phyloP scores from a whole-genome alignment of 768 basidiomycete genomes.

The Austroboletus festivus region DNA sequence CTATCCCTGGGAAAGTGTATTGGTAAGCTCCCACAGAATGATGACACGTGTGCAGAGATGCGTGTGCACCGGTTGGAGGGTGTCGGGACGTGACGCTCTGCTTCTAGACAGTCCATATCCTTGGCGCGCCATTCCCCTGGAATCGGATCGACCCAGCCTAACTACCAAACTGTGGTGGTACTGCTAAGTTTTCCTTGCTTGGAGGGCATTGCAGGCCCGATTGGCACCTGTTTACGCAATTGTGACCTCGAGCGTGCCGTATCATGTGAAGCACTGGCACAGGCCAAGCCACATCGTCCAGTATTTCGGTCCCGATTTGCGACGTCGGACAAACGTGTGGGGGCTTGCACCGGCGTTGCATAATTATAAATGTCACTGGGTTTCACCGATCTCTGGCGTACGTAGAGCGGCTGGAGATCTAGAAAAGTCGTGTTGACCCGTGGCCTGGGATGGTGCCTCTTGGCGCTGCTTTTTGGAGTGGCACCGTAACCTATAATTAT shows the following conservation, averaged over 20 bases:
- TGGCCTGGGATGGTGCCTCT: conserved; percentile 7
- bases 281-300: neutral
- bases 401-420: conserved; percentile 10
- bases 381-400: conserved; percentile 13
- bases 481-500: conserved; percentile 10
- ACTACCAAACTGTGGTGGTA: conserved; percentile 31
- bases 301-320: conserved; percentile 27
- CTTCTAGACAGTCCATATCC: conserved; percentile 19
- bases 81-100: conserved; percentile 23
- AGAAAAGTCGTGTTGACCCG: conserved; percentile 4
- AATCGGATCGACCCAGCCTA: conserved; percentile 25
- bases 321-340: conserved; percentile 8
- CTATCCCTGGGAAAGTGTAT: conserved; percentile 11
- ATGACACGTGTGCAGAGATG: conserved; percentile 21
- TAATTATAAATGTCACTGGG: conserved; percentile 9
- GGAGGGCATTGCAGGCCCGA: conserved; percentile 4
- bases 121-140: conserved; percentile 8
- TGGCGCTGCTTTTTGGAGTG: conserved; percentile 9
- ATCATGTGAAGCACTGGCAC: conserved; percentile 7
- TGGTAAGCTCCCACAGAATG: conserved; percentile 18
- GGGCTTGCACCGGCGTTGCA: conserved; percentile 14
- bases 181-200: conserved; percentile 9
- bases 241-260: conserved; percentile 11
- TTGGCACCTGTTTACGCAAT: conserved; percentile 20
- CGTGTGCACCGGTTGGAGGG: conserved; percentile 11